These are phyloP conservation scores for Cyphellophora europaea DNA, from an alignment of 2,329 filamentous ascomycete species.

Conservation along the genomic window DNA sequence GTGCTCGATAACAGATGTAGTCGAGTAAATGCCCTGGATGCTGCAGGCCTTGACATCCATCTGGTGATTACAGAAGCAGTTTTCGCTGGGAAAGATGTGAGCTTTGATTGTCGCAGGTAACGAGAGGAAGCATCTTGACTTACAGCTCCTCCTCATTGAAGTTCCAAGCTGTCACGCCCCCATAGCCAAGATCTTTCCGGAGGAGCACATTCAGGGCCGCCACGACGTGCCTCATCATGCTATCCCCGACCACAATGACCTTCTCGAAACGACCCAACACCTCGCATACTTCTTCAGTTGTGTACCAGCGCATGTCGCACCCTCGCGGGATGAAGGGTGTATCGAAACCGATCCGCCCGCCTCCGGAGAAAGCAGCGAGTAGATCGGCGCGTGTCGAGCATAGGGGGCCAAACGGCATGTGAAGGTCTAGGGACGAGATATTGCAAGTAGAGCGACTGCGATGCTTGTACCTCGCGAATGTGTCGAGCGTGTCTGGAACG, in stretches of 20 bases:
- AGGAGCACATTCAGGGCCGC: constrained; percentile 39
- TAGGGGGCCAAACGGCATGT: constrained; percentile 27
- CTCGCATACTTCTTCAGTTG: constrained; percentile 36
- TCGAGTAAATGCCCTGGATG: constrained; percentile 40
- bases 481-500: constrained; percentile 24
- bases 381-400: constrained; percentile 28
- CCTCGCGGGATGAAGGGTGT: constrained; percentile 35
- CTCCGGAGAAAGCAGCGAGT: constrained; percentile 33
- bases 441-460: constrained; percentile 29
- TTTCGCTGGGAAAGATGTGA: constrained; percentile 20
- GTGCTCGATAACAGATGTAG: constrained; percentile 32
- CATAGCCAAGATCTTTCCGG: constrained; percentile 38
- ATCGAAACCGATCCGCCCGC: constrained; percentile 36
- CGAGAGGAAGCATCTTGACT: constrained; percentile 5
- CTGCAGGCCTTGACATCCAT: constrained; percentile 42
- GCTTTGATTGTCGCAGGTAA: neutral
- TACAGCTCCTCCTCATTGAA: constrained; percentile 35
- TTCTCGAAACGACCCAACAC: constrained; percentile 38
- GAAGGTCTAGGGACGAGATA: constrained; percentile 36
- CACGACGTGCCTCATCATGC: constrained; percentile 40
- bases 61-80: constrained; percentile 41
- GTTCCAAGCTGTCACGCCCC: constrained; percentile 42
- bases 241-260: constrained; percentile 39
- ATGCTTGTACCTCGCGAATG: constrained; percentile 34
- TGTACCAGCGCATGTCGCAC: constrained; percentile 41